These are phyloP conservation scores for Parathielavia hyrcaniae DNA, from an alignment of 495 filamentous ascomycete genomes.

Conservation along the genomic window DNA sequence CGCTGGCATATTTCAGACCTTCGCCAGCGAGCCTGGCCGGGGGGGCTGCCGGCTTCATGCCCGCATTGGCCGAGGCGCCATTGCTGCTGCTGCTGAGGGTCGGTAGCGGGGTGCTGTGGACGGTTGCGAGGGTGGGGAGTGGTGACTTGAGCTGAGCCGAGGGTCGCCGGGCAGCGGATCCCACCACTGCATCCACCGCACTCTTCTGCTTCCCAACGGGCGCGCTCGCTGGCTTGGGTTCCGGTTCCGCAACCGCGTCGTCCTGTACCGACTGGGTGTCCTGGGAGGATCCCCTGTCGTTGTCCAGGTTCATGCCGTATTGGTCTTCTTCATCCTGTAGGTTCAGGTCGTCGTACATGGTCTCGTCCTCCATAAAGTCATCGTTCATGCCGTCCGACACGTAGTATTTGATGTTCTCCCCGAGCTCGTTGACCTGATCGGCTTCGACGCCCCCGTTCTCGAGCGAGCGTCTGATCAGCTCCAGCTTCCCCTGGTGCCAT, in stretches of 20 bases:
- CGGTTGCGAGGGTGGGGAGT: slow-evolving; percentile 78
- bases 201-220: slow-evolving; percentile 48
- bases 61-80: slow-evolving; percentile 42
- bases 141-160: slow-evolving; percentile 92
- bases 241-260: slow-evolving; percentile 57
- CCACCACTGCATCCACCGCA: slow-evolving; percentile 44
- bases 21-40: slow-evolving; percentile 81
- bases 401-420: slow-evolving; percentile 92
- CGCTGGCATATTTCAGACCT: slow-evolving; percentile 91
- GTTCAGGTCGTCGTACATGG: slow-evolving; percentile 88
- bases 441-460: slow-evolving; percentile 88
- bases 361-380: slow-evolving; percentile 86
- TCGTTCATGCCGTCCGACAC: slow-evolving; percentile 81
- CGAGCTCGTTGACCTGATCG: slow-evolving; percentile 74
- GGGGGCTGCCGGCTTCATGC: slow-evolving; percentile 87
- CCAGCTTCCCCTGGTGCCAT: slow-evolving; percentile 89
- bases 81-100: slow-evolving; percentile 47
- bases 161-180: slow-evolving; percentile 59
- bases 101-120: slow-evolving; percentile 59
- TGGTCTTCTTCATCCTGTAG: slow-evolving; percentile 82
- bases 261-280: slow-evolving; percentile 91
- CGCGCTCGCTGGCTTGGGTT: slow-evolving; percentile 47
- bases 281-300: slow-evolving; percentile 86
- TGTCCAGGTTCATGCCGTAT: slow-evolving; percentile 75
- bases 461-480: slow-evolving; percentile 79